phyloP scores from a whole-genome alignment of 176 grass and related monocot genomes.

The Canna indica region DNA sequence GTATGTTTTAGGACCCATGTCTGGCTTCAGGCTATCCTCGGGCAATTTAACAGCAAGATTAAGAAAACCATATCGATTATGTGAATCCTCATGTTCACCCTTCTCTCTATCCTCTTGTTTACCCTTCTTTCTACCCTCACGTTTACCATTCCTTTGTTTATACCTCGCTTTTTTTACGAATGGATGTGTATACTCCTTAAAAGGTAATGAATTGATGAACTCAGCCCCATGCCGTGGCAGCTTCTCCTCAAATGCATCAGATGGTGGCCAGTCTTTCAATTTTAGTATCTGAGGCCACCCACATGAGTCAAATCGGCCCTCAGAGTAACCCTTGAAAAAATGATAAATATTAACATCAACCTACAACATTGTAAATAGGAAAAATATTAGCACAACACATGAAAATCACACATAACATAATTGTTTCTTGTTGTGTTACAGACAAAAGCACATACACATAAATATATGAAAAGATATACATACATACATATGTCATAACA shows the following conservation, averaged over 20 bases:
- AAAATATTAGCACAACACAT: not conserved
- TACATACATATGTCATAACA: not conserved
- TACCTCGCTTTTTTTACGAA: not conserved
- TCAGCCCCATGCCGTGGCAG: slow-evolving; percentile 18
- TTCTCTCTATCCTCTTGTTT: not conserved
- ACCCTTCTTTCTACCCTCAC: not conserved
- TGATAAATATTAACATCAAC: slow-evolving; percentile 12
- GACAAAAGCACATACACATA: not conserved
- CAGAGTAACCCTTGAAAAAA: slow-evolving; percentile 5
- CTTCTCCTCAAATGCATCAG: slow-evolving; percentile 8
- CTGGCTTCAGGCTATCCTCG: not conserved
- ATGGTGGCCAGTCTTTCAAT: slow-evolving; percentile 13
- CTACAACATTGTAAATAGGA: not conserved
- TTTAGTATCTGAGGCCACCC: slow-evolving; percentile 13
- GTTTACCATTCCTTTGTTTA: not conserved
- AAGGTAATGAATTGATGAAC: slow-evolving; percentile 8
- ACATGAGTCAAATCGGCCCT: not conserved
- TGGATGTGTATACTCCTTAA: slow-evolving; percentile 18
- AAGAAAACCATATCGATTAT: slow-evolving; percentile 1
- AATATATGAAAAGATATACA: not conserved
- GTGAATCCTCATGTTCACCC: not conserved
- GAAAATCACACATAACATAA: not conserved
- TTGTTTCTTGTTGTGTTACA: not conserved
- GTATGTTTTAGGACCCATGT: slow-evolving; percentile 17
- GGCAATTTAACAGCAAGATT: slow-evolving; percentile 18